A percentile compares a stretch with the other conserved stretches of the same genome.
Conservation (phyloP, 2,329 filamentous ascomycete genomes). For the Colletotrichum sp. region DNA sequence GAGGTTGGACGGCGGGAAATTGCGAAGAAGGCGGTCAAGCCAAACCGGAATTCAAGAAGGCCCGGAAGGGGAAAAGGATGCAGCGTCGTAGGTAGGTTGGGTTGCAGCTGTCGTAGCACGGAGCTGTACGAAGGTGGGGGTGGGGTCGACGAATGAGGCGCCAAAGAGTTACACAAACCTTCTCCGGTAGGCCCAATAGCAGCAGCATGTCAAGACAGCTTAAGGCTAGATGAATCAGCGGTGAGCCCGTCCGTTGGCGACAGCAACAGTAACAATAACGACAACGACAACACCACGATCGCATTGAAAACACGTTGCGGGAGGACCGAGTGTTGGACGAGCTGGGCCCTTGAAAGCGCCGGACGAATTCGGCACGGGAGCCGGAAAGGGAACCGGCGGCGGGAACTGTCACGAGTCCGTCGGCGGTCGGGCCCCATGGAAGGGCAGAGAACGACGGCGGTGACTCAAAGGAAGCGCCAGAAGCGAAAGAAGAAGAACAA, state of each 20-base stretch:
- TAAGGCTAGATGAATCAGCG: background rate
- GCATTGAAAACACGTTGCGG: background rate
- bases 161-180: background rate
- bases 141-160: conserved; percentile 1
- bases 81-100: background rate
- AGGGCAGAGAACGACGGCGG: background rate
- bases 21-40: conserved; percentile 23
- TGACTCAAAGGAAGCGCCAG: background rate
- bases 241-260: background rate
- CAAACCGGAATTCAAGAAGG: conserved; percentile 4
- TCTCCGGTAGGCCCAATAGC: background rate
- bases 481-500: background rate
- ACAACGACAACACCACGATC: background rate
- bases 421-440: background rate
- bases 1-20: conserved; percentile 6
- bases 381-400: background rate
- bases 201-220: background rate
- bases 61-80: conserved; percentile 7
- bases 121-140: conserved; percentile 5
- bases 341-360: background rate
- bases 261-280: background rate
- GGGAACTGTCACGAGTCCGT: background rate
- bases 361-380: background rate
- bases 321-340: background rate
- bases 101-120: background rate